Percentiles rank a stretch among this genome's conserved stretches.
Conservation (phyloP, 495 filamentous ascomycete genomes). For the Penicillium waksmanii region DNA sequence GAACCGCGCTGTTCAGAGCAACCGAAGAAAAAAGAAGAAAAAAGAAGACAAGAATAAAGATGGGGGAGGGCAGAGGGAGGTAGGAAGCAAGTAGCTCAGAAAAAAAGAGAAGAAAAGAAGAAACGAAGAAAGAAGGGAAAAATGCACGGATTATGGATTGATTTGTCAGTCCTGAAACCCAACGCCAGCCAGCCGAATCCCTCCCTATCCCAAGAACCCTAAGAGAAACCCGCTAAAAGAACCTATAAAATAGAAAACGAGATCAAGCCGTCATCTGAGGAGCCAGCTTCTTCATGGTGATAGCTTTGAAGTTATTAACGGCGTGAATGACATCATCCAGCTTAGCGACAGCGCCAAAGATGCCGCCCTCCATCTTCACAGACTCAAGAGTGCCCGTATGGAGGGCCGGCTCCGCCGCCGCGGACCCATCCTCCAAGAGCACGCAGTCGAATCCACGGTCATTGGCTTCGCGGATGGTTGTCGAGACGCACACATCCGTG, state of each 20-base stretch:
- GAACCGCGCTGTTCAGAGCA: slow-evolving; percentile 8
- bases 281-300: slow-evolving; percentile 50
- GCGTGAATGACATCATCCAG: slow-evolving; percentile 54
- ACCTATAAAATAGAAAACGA: slow-evolving; percentile 13
- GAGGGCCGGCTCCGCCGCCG: slow-evolving; percentile 52
- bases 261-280: slow-evolving; percentile 41
- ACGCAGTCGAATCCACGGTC: slow-evolving; percentile 75
- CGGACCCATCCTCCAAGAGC: slow-evolving; percentile 57
- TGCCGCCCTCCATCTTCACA: slow-evolving; percentile 61
- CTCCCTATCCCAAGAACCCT: slow-evolving; percentile 11
- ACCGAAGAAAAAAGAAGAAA: slow-evolving; percentile 1
- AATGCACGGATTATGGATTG: background rate
- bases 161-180: background rate
- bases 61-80: background rate
- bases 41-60: background rate
- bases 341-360: slow-evolving; percentile 57
- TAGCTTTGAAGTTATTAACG: slow-evolving; percentile 48
- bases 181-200: slow-evolving; percentile 25
- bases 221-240: slow-evolving; percentile 23
- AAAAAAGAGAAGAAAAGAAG: background rate
- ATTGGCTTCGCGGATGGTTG: slow-evolving; percentile 71
- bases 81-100: background rate
- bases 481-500: slow-evolving; percentile 72
- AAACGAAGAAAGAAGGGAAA: slow-evolving; percentile 5
- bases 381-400: slow-evolving; percentile 55